Evolutionary conservation across 768 basidiomycete species (phyloP).

Genomic region (Mycena rebaudengoi): DNA sequence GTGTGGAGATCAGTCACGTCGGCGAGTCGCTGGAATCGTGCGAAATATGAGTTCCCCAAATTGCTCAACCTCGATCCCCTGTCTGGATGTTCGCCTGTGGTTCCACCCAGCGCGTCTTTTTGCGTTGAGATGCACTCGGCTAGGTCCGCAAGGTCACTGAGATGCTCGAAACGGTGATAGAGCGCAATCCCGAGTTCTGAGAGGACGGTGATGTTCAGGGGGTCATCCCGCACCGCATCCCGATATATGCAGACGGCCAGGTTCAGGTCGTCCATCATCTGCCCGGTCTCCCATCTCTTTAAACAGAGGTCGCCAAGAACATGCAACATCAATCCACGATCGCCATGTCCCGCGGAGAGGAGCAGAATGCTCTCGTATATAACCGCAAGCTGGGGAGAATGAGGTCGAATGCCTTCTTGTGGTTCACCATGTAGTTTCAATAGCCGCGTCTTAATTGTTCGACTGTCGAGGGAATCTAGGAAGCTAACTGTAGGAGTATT

Average conservation of each 20-base stretch:
- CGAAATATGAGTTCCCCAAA: neutral
- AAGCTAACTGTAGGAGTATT: neutral
- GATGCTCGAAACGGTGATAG: neutral
- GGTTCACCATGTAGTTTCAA: neutral
- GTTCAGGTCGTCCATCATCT: neutral
- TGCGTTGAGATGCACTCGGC: neutral
- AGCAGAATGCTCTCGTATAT: neutral
- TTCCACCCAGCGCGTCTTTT: neutral
- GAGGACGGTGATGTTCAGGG: neutral
- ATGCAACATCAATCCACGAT: neutral
- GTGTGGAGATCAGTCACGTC: neutral
- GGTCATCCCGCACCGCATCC: neutral
- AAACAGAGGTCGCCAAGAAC: neutral
- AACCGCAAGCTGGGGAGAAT: neutral
- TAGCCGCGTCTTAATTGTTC: neutral
- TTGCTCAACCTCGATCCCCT: neutral
- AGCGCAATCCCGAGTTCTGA: neutral
- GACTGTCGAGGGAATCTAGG: neutral
- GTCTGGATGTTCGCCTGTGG: neutral
- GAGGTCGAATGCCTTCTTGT: neutral
- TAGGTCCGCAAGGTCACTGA: neutral
- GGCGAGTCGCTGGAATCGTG: neutral
- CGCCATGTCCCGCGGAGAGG: neutral
- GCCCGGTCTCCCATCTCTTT: neutral
- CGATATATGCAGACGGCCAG: neutral